These are phyloP conservation scores for Solanum commersonii DNA, from an alignment of 257 asterid species.

Conservation along the genomic window DNA sequence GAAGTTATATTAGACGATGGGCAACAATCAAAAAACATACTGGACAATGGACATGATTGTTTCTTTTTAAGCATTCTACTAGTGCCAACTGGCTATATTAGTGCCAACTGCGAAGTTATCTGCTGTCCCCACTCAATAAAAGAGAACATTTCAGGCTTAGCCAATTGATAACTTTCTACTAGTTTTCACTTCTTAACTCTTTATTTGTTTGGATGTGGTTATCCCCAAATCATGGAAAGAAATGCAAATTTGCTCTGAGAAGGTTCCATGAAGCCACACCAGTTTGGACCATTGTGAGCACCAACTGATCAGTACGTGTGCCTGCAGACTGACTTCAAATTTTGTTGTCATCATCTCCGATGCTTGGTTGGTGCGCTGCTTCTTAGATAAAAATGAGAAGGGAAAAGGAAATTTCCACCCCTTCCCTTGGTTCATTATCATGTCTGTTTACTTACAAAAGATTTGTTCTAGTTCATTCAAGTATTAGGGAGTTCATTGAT, in stretches of 20 bases:
- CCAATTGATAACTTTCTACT: not conserved
- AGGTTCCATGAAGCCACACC: not conserved
- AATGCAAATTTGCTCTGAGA: not conserved
- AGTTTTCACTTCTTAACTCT: not conserved
- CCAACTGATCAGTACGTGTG: not conserved
- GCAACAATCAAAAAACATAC: not conserved
- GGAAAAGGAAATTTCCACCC: not conserved
- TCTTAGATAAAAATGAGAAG: not conserved
- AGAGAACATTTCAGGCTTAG: not conserved
- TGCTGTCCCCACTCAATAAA: not conserved
- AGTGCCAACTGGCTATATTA: not conserved
- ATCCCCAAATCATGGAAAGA: not conserved
- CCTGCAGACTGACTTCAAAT: not conserved
- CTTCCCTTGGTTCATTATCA: not conserved
- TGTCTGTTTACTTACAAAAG: not conserved
- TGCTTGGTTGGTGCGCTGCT: not conserved
- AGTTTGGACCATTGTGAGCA: not conserved
- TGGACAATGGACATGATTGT: not conserved
- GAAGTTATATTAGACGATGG: not conserved
- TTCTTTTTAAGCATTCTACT: not conserved
- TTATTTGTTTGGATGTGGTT: not conserved
- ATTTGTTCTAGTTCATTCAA: not conserved
- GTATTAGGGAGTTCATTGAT: not conserved
- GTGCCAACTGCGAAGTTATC: not conserved
- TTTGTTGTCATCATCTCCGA: not conserved